Evolutionary conservation across 2,329 filamentous ascomycete genomes (phyloP), one percentile per base, ranked within the genome.

Genomic region (Claviceps digitariae): DNA sequence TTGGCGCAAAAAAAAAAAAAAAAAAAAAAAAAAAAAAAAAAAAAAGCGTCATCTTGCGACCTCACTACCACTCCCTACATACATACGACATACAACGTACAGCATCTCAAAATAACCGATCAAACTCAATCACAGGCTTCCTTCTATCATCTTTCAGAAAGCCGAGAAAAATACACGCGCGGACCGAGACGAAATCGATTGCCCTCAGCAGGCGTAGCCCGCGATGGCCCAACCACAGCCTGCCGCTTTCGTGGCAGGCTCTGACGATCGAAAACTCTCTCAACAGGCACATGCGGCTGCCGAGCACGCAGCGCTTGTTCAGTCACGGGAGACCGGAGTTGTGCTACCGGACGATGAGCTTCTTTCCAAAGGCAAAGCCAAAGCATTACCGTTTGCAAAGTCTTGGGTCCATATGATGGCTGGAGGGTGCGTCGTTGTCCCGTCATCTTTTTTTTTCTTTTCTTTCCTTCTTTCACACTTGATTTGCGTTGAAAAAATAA

Each of bases 321-420:
- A 82, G 59, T 84, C 82, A 49, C 73, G 81, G 46, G 82, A 86
- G 62, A 78, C 76, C 15, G 82, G 81, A 38, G 78, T 79, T 54
- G 68, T 75, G 4, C 62, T 76, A 3, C 75, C 78, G 2, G 69
- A 73, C 51, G 72, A 71, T 52, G 58, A 60, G 20, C 63, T 66
- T 20, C 55, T 61, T 51, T 56, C 64, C 27, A 61, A 64, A 48
- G 57, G 65, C 31, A 60, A 66, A 52, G 59, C 66, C 52, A 71
- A 73, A 57, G 64, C 67, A 17, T 67, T 74, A 40, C 76, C 78
- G 2, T 78, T 79, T 62, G 75, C 83, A 20, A 90, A 90, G 68
- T 90, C 89, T 67, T 95, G 89, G 86, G 87, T 90, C 57, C 90
- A 95, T 74, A 84, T 96, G 63, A 79, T 95, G 55, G 90, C 90